phyloP scores from a whole-genome alignment of 176 grass and related monocot genomes.

The Miscanthus lutarioriparius region DNA sequence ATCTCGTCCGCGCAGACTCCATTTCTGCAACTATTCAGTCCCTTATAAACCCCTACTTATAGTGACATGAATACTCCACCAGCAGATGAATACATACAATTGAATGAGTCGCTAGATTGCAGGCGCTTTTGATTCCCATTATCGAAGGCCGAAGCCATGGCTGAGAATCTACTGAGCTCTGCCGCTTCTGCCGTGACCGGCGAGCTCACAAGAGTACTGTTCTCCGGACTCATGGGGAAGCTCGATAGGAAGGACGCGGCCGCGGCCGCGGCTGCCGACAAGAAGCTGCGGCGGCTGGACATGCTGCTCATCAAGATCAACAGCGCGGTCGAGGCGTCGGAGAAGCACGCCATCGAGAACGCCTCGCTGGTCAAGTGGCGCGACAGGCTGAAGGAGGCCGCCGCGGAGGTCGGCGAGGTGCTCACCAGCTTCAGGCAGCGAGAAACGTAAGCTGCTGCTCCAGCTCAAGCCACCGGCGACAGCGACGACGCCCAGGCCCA shows the following conservation, averaged over 20 bases:
- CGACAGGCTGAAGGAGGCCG: constrained; percentile 29
- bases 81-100: no score
- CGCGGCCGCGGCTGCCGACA: background rate
- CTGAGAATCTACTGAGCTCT: background rate
- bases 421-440: constrained; percentile 8
- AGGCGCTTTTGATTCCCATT: background rate
- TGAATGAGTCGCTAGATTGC: background rate
- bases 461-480: background rate
- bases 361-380: constrained; percentile 16
- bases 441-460: background rate
- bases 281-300: constrained; percentile 3
- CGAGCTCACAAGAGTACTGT: background rate
- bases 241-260: background rate
- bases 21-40: background rate
- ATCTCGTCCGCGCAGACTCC: background rate
- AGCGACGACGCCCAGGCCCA: background rate
- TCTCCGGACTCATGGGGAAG: background rate
- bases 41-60: no score
- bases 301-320: constrained; percentile 24
- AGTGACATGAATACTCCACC: background rate
- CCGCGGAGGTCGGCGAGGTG: background rate
- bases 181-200: background rate
- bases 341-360: background rate
- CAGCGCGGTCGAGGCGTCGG: background rate
- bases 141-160: background rate